Evolutionary conservation across 345 rosid species (phyloP), one percentile per base, ranked within the genome.

Genomic region (Linum usitatissimum): DNA sequence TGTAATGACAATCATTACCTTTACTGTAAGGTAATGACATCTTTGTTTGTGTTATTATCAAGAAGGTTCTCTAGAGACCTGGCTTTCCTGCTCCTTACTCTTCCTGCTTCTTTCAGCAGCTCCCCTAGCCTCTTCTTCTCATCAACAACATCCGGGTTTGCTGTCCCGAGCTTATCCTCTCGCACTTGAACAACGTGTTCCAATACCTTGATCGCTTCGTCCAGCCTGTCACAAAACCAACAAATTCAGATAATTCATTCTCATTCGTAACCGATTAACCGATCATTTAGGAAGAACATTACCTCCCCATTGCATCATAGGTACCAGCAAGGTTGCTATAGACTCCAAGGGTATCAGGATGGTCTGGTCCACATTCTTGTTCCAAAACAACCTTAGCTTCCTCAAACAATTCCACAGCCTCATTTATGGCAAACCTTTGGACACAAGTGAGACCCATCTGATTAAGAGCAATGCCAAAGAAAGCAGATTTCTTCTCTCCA

Each of bases 241-340:
- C 21, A 23, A 23, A 23, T 23, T 23, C 28, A 23, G 28, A 23
- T 23, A 23, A 23, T 23, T 23, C 2, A 23, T 23, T 23, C 28
- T 23, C 28, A 23, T 23, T 23, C 28, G 28, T 23, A 23, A 23
- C 30, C 21, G 4, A 18, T 18, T 18, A 9, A 10, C 13, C 3
- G 38, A 7, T 34, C 38, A 53, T 15, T n/a, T 12, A 58, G 19
- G 9, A 18, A 49, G 55, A 55, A 40, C 21, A 14, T 42, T 72
- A 93, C 99, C 99, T 90, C 64, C 99, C 99, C 91, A 93, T 90
- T 38, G 99, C 99, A 70, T 93, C 99, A 70, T 90, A 93, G n/a
- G 96, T 90, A 30, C 99, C 97, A 4, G 99, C 97, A 9, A 93
- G 90, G 53, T 93, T 93, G 83, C 94, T 89, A 60, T 90, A 90